Evolutionary conservation across 768 basidiomycete genomes (phyloP).

Genomic region (Phlebiopsis flavidoalba): DNA sequence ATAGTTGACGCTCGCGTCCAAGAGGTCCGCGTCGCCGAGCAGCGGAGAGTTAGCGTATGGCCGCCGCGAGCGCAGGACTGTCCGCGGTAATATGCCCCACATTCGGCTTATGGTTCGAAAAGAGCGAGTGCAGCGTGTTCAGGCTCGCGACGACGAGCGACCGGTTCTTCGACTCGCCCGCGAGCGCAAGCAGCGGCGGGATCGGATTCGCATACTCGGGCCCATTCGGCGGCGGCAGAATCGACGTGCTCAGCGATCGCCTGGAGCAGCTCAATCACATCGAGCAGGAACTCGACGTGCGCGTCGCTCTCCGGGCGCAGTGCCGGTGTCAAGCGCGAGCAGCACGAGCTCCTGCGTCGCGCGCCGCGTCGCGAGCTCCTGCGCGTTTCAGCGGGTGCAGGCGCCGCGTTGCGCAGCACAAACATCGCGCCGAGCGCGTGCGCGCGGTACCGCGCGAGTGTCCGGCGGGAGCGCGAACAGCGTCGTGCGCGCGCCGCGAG

Average conservation of each 20-base stretch:
- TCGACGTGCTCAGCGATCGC: slow-evolving; percentile 46
- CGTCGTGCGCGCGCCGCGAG: slow-evolving; percentile 32
- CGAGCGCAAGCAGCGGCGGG: slow-evolving; percentile 49
- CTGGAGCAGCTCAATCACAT: slow-evolving; percentile 68
- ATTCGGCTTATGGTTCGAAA: slow-evolving; percentile 58
- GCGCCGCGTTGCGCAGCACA: slow-evolving; percentile 80
- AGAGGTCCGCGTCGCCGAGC: slow-evolving; percentile 59
- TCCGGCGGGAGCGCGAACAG: slow-evolving; percentile 56
- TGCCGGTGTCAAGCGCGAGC: slow-evolving; percentile 49
- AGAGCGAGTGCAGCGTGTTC: slow-evolving; percentile 52
- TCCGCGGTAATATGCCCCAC: slow-evolving; percentile 43
- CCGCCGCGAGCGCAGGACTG: slow-evolving; percentile 56
- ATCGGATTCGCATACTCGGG: slow-evolving; percentile 43
- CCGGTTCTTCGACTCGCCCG: slow-evolving; percentile 59
- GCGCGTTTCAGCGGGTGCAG: slow-evolving; percentile 60
- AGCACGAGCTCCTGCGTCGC: slow-evolving; percentile 65
- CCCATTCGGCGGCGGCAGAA: slow-evolving; percentile 30
- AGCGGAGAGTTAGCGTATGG: slow-evolving; percentile 70
- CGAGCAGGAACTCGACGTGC: slow-evolving; percentile 67
- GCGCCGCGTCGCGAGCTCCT: slow-evolving; percentile 51
- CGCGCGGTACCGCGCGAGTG: slow-evolving; percentile 48
- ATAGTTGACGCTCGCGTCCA: slow-evolving; percentile 71
- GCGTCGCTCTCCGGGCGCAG: slow-evolving; percentile 59
- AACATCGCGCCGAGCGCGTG: slow-evolving; percentile 85
- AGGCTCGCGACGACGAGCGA: slow-evolving; percentile 68